Evolutionary conservation across 2,329 filamentous ascomycete genomes (phyloP), one percentile per base, ranked within the genome.

Genomic region (Torrubiellomyces zombiae): DNA sequence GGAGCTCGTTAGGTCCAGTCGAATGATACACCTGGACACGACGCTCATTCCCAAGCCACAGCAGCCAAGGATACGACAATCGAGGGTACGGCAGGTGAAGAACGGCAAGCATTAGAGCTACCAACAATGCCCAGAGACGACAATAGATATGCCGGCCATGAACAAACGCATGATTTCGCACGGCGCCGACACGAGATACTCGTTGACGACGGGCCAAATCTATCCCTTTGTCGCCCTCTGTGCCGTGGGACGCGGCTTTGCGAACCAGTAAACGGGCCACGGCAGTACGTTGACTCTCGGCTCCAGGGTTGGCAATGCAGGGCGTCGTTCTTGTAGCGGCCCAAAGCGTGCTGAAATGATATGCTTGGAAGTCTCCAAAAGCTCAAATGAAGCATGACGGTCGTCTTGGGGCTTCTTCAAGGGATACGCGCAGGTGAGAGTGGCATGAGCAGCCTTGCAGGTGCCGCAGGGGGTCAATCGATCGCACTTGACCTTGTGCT

Each of bases 131-230:
- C n/a, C 32, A 17, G 30, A 46, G 2, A 42, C 36, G 14, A 46
- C 28, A 8, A 48, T 33, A 21, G 42, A 41, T 7, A 41, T 38
- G 23, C 42, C 47, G 24, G 41, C 43, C 37, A 44, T 45, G 26
- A 48, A 48, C 2, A 47, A 18, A 5, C 43, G 40, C 34, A 47
- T 35, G 16, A 44, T 41, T 21, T 47, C 43, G 21, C 42, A 45
- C 1, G 45, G 44, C 2, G 42, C 35, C 9, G 42, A 42, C 9
- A 43, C 41, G 1, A 42, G 23, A 21, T 42, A 43, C 16, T 45
- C 40, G 22, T 39, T 39, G 18, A 44, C 41, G 3, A 17, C 36
- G 32, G 9, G 42, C 43, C 18, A 35, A 24, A 10, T 34, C 29
- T 7, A 44, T 27, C 14, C 33, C 32, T n/a, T 32, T 31, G 11